Base-by-base conservation (phyloP, 345 rosid genomes). In the Physaria fendleri region DNA sequence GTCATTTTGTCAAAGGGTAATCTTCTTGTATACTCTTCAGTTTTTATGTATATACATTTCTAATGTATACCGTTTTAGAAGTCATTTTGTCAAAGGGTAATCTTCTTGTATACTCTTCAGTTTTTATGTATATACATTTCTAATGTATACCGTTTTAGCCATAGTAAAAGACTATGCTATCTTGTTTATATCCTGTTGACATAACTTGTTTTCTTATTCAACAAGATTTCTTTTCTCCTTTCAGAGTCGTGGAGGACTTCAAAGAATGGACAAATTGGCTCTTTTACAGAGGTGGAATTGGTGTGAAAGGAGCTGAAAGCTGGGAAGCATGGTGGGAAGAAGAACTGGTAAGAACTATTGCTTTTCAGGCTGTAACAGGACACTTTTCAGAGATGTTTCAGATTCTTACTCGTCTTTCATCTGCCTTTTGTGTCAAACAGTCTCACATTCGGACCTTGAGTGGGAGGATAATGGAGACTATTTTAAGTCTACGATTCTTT, bases 261-360 rank as follows among this genome's bases (percentile, higher is more conserved):
- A 76, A 84, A 70, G 99, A 93, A 60, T 93, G 99, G 99, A 93
- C 99, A 62, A 89, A 89, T 65, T 93, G 99, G 99, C 97, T 93
- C 67, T 76, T 93, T 35, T 93, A 93, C 70, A 80, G 95, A 80
- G 99, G 99, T 58, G 99, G 99, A 70, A 89, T 93, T 60, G 99
- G 99, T 55, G 99, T 93, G 18, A 93, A 87, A 78, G 99, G 99
- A 65, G 94, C 64, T 62, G 94, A 93, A 74, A 93, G 99, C 75
- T 93, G 99, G 99, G 99, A 93, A 77, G 95, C 99, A 28, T 93
- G 99, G 97, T 93, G 99, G 99, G 99, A 93, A 51, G 95, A 93
- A 55, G 97, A 93, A 66, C 73, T 89, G 90, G 99, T 92, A 88
- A 58, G 69, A 40, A 63, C 40, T 28, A 24, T 1, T 61, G 4